Evolutionary conservation across 257 asterid genomes (phyloP), one percentile per base, ranked within the genome.

Genomic region (Verbena officinalis): DNA sequence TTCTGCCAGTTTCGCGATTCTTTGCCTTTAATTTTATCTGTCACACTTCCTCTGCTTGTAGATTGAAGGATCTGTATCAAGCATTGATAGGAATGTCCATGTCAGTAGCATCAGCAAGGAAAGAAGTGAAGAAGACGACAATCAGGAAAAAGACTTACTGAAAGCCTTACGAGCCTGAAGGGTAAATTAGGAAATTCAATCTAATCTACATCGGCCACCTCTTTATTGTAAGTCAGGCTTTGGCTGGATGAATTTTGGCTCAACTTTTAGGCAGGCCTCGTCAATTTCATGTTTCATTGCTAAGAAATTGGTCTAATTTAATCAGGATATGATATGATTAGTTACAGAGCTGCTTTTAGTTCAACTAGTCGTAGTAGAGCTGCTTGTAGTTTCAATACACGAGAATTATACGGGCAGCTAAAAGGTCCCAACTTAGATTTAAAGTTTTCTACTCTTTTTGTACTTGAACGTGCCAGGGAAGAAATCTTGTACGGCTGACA

Each of bases 21-120:
- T 66, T 48, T 22, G 12, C 43, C 49, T 17, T 33, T 7, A 3
- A 61, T 73, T 27, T 62, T 24, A 7, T 56, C n/a, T 44, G 43
- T 6, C 7, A 40, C 9, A 15, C 20, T 36, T n/a, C 33, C 14
- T 64, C 14, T 14, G 4, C 52, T 53, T 75, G 75, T 71, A 92
- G 97, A 65, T 72, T 90, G 78, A 86, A 82, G 73, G 98, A 92
- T 71, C 52, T 89, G 44, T 82, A 82, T 62, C 95, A 83, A 78
- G 80, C 83, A 56, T 33, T 60, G 54, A 43, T 72, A 33, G 95
- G 83, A 61, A 48, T 62, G 53, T 72, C 80, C 9, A 3, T 51
- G 49, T 50, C 85, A 19, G 82, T 75, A 4, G 56, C 65, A 16
- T 19, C 72, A 44, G 67, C 79, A 42, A 92, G 82, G 85, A 92